Base-by-base conservation (phyloP, 78 protist species). In the slime mould (Dictyostelium discoideum) region DNA sequence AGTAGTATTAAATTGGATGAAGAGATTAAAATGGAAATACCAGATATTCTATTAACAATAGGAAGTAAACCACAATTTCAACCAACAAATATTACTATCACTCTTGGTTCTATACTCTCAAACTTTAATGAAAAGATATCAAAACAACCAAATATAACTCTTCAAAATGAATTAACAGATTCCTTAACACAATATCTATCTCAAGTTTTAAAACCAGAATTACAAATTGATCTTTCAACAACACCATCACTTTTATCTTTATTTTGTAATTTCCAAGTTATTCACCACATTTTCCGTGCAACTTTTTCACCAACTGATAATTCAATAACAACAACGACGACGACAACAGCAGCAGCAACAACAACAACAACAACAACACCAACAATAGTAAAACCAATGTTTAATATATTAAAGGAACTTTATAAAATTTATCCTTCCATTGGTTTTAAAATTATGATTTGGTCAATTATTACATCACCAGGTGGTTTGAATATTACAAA, bases 11-110 rank as follows among this genome's bases (percentile, higher is more conserved):
- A 29, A 80, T 40, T 88, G 20, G 86, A 88, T 73, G 88, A 90
- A 29, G 95, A 90, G 26, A 65, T 76, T 57, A 80, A 73, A 67
- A 77, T 90, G 24, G 95, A 90, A 67, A 78, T 90, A 83, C 95
- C 95, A 37, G 84, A 80, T 7, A 72, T 82, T 29, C 39, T 90
- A 8, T 73, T 82, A 37, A 72, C 74, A 26, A n/a, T 82, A 9
- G 95, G 88, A 24, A 73, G 54, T 22, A 90, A 90, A 54, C 3
- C 50, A 18, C 87, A 90, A 40, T 90, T 72, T 18, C 95, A 90
- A 82, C 95, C 95, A 29, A 13, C 84, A 7, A 90, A 90, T 54
- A 48, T 90, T 18, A 11, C 82, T 7, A 40, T 46, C 2, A 90
- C 87, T 8, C 44, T 90, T 6, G 84, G 60, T 32, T 72, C 67